Evolutionary conservation across 2,329 filamentous ascomycete species (phyloP).

Genomic region (Aspergillus latus): DNA sequence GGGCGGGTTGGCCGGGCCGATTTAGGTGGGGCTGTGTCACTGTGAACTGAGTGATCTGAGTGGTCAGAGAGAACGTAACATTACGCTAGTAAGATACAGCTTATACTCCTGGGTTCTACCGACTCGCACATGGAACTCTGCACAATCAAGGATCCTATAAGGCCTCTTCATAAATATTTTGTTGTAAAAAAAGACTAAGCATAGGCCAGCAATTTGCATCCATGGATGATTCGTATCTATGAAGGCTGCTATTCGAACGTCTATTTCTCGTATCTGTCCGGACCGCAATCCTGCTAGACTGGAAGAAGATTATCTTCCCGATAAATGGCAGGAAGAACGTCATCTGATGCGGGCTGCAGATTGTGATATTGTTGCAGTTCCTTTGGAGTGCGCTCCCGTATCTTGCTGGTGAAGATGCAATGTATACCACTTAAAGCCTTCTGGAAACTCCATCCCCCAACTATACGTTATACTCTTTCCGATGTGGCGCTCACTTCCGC

Average conservation of each 20-base stretch:
- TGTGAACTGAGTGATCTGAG: too few species aligned
- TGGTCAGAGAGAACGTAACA: too few species aligned
- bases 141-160: slow-evolving; percentile 15
- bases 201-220: neutral
- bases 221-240: slow-evolving; percentile 30
- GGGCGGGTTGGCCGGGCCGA: too few species aligned
- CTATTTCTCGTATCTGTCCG: slow-evolving; percentile 46
- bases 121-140: slow-evolving; percentile 25
- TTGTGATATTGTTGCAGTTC: slow-evolving; percentile 33
- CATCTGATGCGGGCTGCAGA: slow-evolving; percentile 40
- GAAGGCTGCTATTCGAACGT: slow-evolving; percentile 39
- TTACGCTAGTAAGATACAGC: slow-evolving; percentile 17
- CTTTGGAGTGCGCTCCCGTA: slow-evolving; percentile 29
- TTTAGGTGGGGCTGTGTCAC: too few species aligned
- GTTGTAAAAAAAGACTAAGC: too few species aligned
- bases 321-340: slow-evolving; percentile 24
- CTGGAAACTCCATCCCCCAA: slow-evolving; percentile 35
- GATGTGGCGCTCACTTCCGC: slow-evolving; percentile 32
- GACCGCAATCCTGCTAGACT: slow-evolving; percentile 46
- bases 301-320: slow-evolving; percentile 42
- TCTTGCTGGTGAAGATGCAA: slow-evolving; percentile 36
- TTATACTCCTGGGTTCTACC: slow-evolving; percentile 21
- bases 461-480: slow-evolving; percentile 33
- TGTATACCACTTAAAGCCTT: slow-evolving; percentile 37
- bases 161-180: slow-evolving; percentile 18